A percentile compares a stretch with the other conserved stretches of the same genome.
These are phyloP conservation scores for Tarenaya hassleriana DNA, from an alignment of 345 rosid species.

Conservation along the genomic window DNA sequence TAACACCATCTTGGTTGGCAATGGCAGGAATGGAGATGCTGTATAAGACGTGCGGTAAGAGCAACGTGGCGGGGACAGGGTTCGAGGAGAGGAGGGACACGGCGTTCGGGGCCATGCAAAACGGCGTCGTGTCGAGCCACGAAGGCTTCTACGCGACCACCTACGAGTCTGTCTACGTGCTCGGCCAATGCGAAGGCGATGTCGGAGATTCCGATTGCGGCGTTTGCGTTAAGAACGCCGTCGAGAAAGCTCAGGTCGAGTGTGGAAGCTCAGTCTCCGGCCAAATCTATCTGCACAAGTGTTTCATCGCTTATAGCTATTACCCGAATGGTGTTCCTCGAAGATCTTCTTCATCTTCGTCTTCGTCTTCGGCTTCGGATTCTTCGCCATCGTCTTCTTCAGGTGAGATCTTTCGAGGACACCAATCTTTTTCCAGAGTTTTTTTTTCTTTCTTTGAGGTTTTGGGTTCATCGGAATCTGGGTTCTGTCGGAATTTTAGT, in stretches of 20 bases:
- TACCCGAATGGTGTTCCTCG: slow-evolving; percentile 80
- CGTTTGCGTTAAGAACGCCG: slow-evolving; percentile 65
- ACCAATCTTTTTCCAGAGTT: not conserved
- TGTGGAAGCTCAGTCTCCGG: slow-evolving; percentile 81
- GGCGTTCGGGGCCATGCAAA: slow-evolving; percentile 57
- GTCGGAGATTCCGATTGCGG: slow-evolving; percentile 93
- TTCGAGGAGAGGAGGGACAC: slow-evolving; percentile 84
- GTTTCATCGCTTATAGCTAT: slow-evolving; percentile 73
- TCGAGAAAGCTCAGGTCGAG: slow-evolving; percentile 82
- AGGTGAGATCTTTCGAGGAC: slow-evolving; percentile 18
- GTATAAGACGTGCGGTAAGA: slow-evolving; percentile 74
- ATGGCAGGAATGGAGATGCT: slow-evolving; percentile 75
- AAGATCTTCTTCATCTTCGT: slow-evolving; percentile 41
- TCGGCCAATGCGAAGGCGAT: slow-evolving; percentile 97
- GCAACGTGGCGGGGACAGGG: slow-evolving; percentile 57
- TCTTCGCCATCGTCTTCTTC: slow-evolving; percentile 30
- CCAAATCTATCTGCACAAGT: slow-evolving; percentile 82
- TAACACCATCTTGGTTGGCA: not conserved
- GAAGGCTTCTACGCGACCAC: slow-evolving; percentile 69
- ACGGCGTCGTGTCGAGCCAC: slow-evolving; percentile 63
- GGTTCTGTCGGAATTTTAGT: not conserved
- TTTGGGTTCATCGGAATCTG: not conserved
- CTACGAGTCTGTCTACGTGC: slow-evolving; percentile 55
- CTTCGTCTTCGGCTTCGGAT: slow-evolving; percentile 35
- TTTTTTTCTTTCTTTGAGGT: not conserved